Base-by-base conservation (phyloP, 2,329 filamentous ascomycete genomes). In the Daldinia sp. region DNA sequence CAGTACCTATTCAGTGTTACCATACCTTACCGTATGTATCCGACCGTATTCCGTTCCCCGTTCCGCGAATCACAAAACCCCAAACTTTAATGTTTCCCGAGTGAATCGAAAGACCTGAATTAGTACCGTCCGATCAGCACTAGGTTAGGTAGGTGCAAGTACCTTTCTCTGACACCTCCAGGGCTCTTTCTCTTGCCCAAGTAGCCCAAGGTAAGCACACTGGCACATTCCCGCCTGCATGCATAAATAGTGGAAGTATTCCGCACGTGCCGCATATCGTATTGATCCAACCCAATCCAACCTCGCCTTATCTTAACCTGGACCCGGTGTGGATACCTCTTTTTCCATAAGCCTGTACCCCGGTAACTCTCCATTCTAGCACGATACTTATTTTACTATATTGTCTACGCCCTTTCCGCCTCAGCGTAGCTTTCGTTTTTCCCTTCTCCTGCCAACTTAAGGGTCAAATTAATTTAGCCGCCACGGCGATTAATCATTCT, bases 231-330 rank as follows among this genome's bases (percentile, higher is more conserved):
- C 46, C 46, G 46, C 33, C 28, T 56, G 35, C 50, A 37, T 54
- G 57, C 44, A 60, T 60, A 35, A 35, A 33, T 58, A 50, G 48
- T 41, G 35, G 15, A 56, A 41, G 53, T 62, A 63, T 63, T 57
- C 59, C 67, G 57, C 68, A 70, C 61, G 64, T 70, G 61, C 68
- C 65, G 63, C 60, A 59, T 42, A 46, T 61, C 63, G 63, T 66
- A 66, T 61, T 64, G 23, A 58, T 35, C 33, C 65, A 65, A 59
- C 55, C 57, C 59, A 30, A 58, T 35, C 33, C 65, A 65, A 59
- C 55, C 57, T 68, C 62, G 68, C 51, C 65, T 70, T 70, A 70
- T 70, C 68, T 60, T 53, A 62, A 62, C 67, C 41, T 15, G 42
- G 42, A 23, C 20, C 20, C 20, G 20, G 20, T 23, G 41, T 48